A percentile compares a stretch with the other conserved stretches of the same genome.
Evolutionary conservation across 2,329 filamentous ascomycete species (phyloP).

Genomic region (Rugonectria rugulosa): DNA sequence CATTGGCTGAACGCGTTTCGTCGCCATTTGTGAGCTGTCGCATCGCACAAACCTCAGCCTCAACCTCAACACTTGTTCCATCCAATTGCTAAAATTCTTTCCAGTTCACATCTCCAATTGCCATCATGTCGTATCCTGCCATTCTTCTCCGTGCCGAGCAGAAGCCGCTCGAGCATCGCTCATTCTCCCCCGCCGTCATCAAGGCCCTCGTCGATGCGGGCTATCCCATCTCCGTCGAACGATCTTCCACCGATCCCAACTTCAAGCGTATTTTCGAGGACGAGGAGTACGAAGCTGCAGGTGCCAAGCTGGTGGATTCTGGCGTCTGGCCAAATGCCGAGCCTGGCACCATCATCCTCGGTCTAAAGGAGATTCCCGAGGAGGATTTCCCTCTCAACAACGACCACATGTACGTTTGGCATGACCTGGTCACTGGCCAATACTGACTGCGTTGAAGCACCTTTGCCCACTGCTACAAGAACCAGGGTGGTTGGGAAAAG

Average conservation of each 20-base stretch:
- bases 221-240: constrained; percentile 73
- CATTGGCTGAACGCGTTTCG: too few relatives aligned
- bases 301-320: constrained; percentile 70
- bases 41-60: not conserved
- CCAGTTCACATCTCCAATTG: constrained; percentile 3
- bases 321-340: constrained; percentile 74
- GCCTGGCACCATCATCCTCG: constrained; percentile 73
- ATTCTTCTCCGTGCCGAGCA: constrained; percentile 66
- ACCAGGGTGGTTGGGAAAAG: constrained; percentile 79
- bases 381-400: constrained; percentile 63
- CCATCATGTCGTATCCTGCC: constrained; percentile 40
- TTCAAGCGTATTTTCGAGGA: constrained; percentile 72
- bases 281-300: constrained; percentile 67
- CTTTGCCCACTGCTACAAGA: constrained; percentile 80
- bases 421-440: not conserved
- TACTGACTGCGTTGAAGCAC: constrained; percentile 53
- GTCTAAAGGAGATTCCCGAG: constrained; percentile 80
- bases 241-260: constrained; percentile 51
- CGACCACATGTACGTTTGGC: constrained; percentile 30
- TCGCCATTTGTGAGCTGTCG: constrained; percentile 1
- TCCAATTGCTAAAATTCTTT: constrained; percentile 14
- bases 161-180: constrained; percentile 56
- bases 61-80: constrained; percentile 1
- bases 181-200: constrained; percentile 54
- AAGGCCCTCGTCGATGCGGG: constrained; percentile 69